Evolutionary conservation across 2,329 filamentous ascomycete genomes (phyloP).

Genomic region (Orbilia blumenaviensis): DNA sequence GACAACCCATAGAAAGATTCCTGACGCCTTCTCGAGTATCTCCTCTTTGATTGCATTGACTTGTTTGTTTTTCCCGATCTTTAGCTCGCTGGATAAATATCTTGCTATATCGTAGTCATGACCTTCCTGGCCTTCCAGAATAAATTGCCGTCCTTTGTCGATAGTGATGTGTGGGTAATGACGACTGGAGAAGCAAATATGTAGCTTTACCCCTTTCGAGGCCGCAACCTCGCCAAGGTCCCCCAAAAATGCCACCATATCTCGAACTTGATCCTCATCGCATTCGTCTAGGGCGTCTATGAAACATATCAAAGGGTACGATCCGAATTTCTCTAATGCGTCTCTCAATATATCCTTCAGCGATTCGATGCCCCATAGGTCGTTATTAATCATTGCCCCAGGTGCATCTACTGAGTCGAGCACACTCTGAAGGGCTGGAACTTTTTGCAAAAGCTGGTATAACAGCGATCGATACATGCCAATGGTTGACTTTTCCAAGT

Average conservation of each 20-base stretch:
- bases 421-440: slow-evolving; percentile 60
- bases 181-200: slow-evolving; percentile 62
- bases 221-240: slow-evolving; percentile 59
- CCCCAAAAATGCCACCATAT: slow-evolving; percentile 64
- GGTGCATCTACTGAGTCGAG: slow-evolving; percentile 58
- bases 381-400: slow-evolving; percentile 4
- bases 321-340: slow-evolving; percentile 57
- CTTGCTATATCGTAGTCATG: slow-evolving; percentile 59
- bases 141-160: slow-evolving; percentile 57
- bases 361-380: slow-evolving; percentile 56
- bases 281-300: slow-evolving; percentile 66
- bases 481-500: slow-evolving; percentile 63
- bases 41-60: slow-evolving; percentile 57
- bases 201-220: slow-evolving; percentile 39
- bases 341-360: slow-evolving; percentile 58
- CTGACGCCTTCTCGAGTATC: slow-evolving; percentile 61
- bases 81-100: slow-evolving; percentile 60
- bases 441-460: slow-evolving; percentile 62
- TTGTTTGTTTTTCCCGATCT: slow-evolving; percentile 55
- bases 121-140: slow-evolving; percentile 60
- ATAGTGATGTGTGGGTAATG: slow-evolving; percentile 63
- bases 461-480: slow-evolving; percentile 67
- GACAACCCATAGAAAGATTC: slow-evolving; percentile 65
- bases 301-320: slow-evolving; percentile 59
- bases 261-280: slow-evolving; percentile 61